These are phyloP conservation scores for Entonaema liquescens DNA, from an alignment of 495 filamentous ascomycete species.

Conservation along the genomic window DNA sequence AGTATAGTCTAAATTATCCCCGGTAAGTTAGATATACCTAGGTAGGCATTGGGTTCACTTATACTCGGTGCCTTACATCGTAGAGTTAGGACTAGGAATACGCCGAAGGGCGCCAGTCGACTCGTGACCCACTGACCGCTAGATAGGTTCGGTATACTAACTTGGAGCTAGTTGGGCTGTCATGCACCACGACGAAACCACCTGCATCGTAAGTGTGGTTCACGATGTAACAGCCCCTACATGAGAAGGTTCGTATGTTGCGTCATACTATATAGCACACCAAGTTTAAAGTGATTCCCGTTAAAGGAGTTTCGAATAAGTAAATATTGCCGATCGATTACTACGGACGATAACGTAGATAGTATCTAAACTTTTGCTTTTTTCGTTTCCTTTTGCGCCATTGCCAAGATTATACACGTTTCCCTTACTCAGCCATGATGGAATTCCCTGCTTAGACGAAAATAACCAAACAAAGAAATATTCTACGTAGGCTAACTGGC, in stretches of 20 bases:
- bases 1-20: background rate
- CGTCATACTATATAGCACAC: conserved; percentile 12
- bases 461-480: conserved; percentile 9
- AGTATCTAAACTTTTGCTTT: conserved; percentile 11
- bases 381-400: background rate
- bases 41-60: conserved; percentile 10
- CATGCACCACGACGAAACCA: conserved; percentile 30
- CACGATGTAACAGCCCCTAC: conserved; percentile 36
- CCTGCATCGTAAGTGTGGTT: conserved; percentile 29
- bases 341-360: background rate
- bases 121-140: conserved; percentile 27
- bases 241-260: conserved; percentile 16
- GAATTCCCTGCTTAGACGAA: conserved; percentile 2
- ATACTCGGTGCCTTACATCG: conserved; percentile 23
- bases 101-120: conserved; percentile 28
- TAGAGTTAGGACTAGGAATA: conserved; percentile 12
- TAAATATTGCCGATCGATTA: conserved; percentile 19
- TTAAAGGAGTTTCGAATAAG: background rate
- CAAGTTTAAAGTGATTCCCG: background rate
- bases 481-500: conserved; percentile 14
- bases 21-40: background rate
- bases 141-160: conserved; percentile 29
- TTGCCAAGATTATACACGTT: conserved; percentile 15
- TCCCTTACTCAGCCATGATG: conserved; percentile 7
- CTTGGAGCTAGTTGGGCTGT: conserved; percentile 35